These are phyloP conservation scores for Ilyonectria robusta DNA, from an alignment of 2,329 filamentous ascomycete genomes.

Conservation along the genomic window DNA sequence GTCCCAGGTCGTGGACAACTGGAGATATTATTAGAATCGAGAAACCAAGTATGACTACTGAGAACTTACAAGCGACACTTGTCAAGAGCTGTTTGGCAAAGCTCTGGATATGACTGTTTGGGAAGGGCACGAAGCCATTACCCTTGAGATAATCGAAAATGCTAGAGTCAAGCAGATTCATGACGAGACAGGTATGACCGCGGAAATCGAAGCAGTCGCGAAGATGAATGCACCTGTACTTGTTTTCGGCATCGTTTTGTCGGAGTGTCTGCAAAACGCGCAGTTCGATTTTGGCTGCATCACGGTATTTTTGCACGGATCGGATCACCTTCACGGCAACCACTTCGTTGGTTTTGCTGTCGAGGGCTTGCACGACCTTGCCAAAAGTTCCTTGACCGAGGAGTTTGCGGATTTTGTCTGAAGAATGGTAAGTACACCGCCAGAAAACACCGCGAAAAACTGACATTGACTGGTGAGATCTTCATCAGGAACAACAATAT, in stretches of 20 bases:
- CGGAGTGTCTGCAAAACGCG: conserved; percentile 92
- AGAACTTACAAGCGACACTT: conserved; percentile 91
- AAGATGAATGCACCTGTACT: conserved; percentile 96
- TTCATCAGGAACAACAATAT: conserved; percentile 90
- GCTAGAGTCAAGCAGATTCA: conserved; percentile 87
- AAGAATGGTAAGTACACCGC: background rate
- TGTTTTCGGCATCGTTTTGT: conserved; percentile 90
- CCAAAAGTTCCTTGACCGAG: conserved; percentile 98
- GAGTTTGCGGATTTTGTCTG: conserved; percentile 90
- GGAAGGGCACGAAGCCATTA: conserved; percentile 95
- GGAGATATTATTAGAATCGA: conserved; percentile 28
- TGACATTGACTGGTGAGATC: conserved; percentile 91
- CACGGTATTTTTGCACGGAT: conserved; percentile 97
- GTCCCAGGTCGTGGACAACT: conserved; percentile 96
- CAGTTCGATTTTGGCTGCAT: conserved; percentile 94
- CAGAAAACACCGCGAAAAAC: conserved; percentile 49
- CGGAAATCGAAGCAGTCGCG: conserved; percentile 97
- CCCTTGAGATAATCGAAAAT: conserved; percentile 98
- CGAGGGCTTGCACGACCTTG: conserved; percentile 96
- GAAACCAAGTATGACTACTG: background rate
- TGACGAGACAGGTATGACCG: conserved; percentile 92
- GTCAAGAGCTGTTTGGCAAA: conserved; percentile 97
- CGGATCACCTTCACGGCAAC: conserved; percentile 98
- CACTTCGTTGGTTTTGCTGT: conserved; percentile 80
- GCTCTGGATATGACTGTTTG: conserved; percentile 97